Conservation (phyloP, 2,329 filamentous ascomycete genomes). For the Escovopsis weberi region DNA sequence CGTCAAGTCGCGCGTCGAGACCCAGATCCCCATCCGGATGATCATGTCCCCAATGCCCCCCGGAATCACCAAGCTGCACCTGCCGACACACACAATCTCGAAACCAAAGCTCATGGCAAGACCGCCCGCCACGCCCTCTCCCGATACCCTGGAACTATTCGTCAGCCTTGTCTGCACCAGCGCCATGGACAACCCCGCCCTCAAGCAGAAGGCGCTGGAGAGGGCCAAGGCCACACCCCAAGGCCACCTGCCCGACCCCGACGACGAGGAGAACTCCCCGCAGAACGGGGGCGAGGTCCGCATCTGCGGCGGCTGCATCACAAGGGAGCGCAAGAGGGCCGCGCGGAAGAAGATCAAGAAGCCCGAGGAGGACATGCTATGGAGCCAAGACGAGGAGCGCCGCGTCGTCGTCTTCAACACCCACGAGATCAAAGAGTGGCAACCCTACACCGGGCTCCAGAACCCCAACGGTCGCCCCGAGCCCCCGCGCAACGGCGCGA, state of each 20-base stretch:
- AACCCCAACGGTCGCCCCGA: conserved; percentile 28
- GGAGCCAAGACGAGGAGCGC: conserved; percentile 65
- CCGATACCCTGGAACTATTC: conserved; percentile 66
- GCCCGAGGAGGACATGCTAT: conserved; percentile 79
- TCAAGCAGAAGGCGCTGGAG: conserved; percentile 52
- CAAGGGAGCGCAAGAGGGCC: conserved; percentile 78
- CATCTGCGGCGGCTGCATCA: conserved; percentile 86
- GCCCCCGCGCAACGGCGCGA: conserved; percentile 36
- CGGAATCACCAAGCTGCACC: conserved; percentile 65
- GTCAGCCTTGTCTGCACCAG: conserved; percentile 83
- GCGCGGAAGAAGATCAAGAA: conserved; percentile 89
- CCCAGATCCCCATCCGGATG: conserved; percentile 82
- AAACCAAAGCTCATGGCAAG: conserved; percentile 85
- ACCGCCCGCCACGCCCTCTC: conserved; percentile 45
- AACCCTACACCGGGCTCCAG: conserved; percentile 39
- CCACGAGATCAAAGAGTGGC: conserved; percentile 74
- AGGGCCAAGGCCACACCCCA: conserved; percentile 30
- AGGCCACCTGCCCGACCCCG: conserved; percentile 20
- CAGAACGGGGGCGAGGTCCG: conserved; percentile 85
- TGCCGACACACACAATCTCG: conserved; percentile 82
- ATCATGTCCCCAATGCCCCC: conserved; percentile 61
- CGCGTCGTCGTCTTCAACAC: conserved; percentile 88
- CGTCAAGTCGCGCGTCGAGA: conserved; percentile 84
- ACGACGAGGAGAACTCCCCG: conserved; percentile 55
- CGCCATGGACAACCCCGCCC: conserved; percentile 63